Evolutionary conservation across 768 basidiomycete genomes (phyloP), one percentile per base, ranked within the genome.

Genomic region (Russula virescens): DNA sequence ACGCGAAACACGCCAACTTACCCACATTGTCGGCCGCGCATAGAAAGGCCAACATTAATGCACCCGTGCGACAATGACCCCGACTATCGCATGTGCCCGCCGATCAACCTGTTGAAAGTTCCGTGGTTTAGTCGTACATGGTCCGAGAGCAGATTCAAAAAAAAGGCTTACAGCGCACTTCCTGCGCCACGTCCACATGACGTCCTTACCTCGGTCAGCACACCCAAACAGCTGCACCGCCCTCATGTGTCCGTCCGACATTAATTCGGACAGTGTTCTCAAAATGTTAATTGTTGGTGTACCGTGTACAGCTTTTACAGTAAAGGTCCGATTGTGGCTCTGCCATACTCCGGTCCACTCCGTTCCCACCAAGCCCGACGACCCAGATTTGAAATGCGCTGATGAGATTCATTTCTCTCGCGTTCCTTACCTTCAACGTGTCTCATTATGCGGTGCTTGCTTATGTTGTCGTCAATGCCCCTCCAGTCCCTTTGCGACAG

Each of bases 381-480:
- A n/a, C n/a, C n/a, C 8, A 31, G 31, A 4, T 31, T 31, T 31
- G 31, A 55, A 45, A 18, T 23, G 3, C 31, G 10, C 35, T 46
- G 43, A 61, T 48, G 19, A 45, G 40, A 50, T 50, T 35, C 16
- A 28, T 25, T 23, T 14, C 23, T 50, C 16, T 42, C 16, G 9
- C 13, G 21, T 34, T 56, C 23, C 2, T 38, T 51, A 16, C 34
- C 21, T n/a, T 18, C 28, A 31, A 25, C 25, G 31, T 54, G 61
- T 62, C 54, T n/a, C 50, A 62, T 52, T 40, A 34, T 57, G 61
- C 55, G 40, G 62, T 63, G 57, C 45, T 26, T 58, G 52, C 46
- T 45, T 55, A 55, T 47, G 52, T 55, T 61, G 25, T 55, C 55
- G 55, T 43, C 48, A 56, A 19, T 47, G 43, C 43, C 26, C 40